These are phyloP conservation scores for Neurospora pannonica DNA, from an alignment of 495 filamentous ascomycete species.

Conservation along the genomic window DNA sequence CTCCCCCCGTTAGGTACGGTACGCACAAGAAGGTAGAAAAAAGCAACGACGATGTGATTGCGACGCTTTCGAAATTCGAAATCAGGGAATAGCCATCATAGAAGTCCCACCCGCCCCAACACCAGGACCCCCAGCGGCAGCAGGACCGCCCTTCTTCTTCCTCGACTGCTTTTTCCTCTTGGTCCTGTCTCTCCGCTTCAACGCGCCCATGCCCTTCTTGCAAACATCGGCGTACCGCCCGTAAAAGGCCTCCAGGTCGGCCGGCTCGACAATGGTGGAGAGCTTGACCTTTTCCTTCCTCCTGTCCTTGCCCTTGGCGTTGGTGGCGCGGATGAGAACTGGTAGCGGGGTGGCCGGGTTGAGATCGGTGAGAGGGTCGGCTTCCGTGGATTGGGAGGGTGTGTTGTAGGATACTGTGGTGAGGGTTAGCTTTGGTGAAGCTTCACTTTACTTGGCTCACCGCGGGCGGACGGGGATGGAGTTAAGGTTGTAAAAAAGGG, in stretches of 20 bases:
- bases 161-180: slow-evolving; percentile 72
- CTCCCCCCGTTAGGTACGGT: not conserved
- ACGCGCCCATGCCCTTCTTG: slow-evolving; percentile 68
- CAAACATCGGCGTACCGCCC: slow-evolving; percentile 82
- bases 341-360: slow-evolving; percentile 48
- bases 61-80: not conserved
- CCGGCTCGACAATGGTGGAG: slow-evolving; percentile 69
- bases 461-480: not conserved
- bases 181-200: slow-evolving; percentile 90
- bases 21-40: not conserved
- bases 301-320: slow-evolving; percentile 53
- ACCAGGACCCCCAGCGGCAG: slow-evolving; percentile 3
- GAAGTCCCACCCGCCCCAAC: not conserved
- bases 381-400: slow-evolving; percentile 8
- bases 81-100: not conserved
- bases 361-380: slow-evolving; percentile 43
- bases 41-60: not conserved
- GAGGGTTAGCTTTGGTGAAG: slow-evolving; percentile 3
- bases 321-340: slow-evolving; percentile 74
- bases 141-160: slow-evolving; percentile 52
- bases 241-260: slow-evolving; percentile 73
- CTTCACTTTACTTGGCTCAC: slow-evolving; percentile 1
- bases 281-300: slow-evolving; percentile 62
- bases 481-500: not conserved
- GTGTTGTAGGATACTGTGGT: not conserved